phyloP scores from a whole-genome alignment of 768 basidiomycete genomes.

The Boletus edulis region DNA sequence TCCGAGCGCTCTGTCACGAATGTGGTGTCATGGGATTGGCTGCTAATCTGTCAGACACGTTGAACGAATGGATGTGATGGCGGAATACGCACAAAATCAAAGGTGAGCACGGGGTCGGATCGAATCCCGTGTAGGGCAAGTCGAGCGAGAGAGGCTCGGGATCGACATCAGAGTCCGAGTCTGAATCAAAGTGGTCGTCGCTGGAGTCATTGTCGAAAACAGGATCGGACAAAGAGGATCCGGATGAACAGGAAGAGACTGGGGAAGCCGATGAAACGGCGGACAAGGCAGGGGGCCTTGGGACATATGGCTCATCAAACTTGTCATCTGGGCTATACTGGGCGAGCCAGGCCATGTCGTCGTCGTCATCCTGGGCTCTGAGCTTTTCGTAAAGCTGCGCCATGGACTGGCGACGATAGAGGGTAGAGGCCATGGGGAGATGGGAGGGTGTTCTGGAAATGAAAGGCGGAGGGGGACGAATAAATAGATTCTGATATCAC shows the following conservation, averaged over 20 bases:
- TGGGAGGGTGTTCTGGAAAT: slow-evolving; percentile 13
- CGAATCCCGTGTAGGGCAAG: slow-evolving; percentile 9
- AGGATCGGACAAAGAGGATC: slow-evolving; percentile 18
- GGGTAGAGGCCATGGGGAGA: slow-evolving; percentile 27
- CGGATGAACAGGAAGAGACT: slow-evolving; percentile 22
- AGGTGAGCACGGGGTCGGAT: slow-evolving; percentile 9
- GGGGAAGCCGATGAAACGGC: slow-evolving; percentile 30
- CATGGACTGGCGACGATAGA: slow-evolving; percentile 37
- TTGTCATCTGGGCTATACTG: slow-evolving; percentile 35
- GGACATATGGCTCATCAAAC: slow-evolving; percentile 24
- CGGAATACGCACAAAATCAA: slow-evolving; percentile 25
- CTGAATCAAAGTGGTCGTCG: slow-evolving; percentile 23
- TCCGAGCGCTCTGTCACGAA: slow-evolving; percentile 2
- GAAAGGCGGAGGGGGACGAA: slow-evolving; percentile 15
- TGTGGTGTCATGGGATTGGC: slow-evolving; percentile 14
- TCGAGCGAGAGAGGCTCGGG: slow-evolving; percentile 18
- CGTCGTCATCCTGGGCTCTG: slow-evolving; percentile 34
- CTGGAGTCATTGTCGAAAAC: slow-evolving; percentile 21
- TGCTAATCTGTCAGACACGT: slow-evolving; percentile 16
- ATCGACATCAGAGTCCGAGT: slow-evolving; percentile 34
- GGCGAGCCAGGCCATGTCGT: slow-evolving; percentile 35
- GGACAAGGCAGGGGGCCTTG: slow-evolving; percentile 19
- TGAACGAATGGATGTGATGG: background rate
- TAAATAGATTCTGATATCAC: slow-evolving; percentile 32
- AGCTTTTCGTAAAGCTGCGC: slow-evolving; percentile 35